Conservation (phyloP, 805 yeast genomes). For the Wickerhamiella sergipiensis region DNA sequence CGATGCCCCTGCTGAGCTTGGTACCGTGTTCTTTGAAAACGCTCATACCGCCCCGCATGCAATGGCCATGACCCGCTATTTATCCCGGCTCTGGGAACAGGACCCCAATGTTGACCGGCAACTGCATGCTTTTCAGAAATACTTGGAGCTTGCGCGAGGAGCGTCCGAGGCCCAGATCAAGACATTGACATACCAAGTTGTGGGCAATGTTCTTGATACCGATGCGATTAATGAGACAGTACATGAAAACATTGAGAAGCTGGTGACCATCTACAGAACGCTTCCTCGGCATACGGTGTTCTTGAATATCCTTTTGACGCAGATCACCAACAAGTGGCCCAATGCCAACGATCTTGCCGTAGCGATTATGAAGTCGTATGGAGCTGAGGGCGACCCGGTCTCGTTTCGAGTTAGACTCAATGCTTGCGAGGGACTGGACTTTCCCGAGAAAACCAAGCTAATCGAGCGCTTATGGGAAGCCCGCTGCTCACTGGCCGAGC, state of each 20-base stretch:
- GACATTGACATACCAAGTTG: conserved; percentile 10
- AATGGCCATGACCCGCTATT: conserved; percentile 12
- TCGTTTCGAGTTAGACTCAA: conserved; percentile 16
- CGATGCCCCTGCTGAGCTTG: conserved; percentile 15
- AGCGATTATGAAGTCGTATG: conserved; percentile 10
- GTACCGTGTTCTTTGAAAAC: conserved; percentile 5
- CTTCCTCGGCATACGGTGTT: conserved; percentile 8
- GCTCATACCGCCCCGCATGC: conserved; percentile 12
- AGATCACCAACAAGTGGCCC: conserved; percentile 9
- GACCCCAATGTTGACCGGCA: conserved; percentile 5
- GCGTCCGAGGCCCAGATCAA: conserved; percentile 12
- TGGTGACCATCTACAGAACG: conserved; percentile 7
- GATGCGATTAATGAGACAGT: background rate
- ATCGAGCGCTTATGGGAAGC: conserved; percentile 9
- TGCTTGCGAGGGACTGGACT: conserved; percentile 9
- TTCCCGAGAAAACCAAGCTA: conserved; percentile 4
- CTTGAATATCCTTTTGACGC: conserved; percentile 14
- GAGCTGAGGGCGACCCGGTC: conserved; percentile 5
- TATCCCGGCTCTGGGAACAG: conserved; percentile 7
- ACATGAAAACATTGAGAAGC: conserved; percentile 1
- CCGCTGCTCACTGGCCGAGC: conserved; percentile 3
- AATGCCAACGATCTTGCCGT: conserved; percentile 6
- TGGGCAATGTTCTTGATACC: conserved; percentile 7
- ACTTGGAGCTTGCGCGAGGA: conserved; percentile 8
- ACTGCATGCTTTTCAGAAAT: conserved; percentile 8